Evolutionary conservation across 495 filamentous ascomycete genomes (phyloP).

Genomic region (Penicillium mononematosum): DNA sequence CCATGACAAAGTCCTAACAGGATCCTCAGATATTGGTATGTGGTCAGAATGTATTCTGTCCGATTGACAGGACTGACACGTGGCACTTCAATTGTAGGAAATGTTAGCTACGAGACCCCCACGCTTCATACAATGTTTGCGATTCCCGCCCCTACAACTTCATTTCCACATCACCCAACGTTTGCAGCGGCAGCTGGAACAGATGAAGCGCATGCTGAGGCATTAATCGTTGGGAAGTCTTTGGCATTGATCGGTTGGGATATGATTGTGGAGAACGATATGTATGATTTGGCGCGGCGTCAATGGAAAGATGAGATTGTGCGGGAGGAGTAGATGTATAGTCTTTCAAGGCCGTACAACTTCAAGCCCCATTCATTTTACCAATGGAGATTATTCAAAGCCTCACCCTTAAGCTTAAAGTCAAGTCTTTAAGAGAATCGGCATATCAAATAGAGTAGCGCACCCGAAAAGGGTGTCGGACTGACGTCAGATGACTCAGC

Average conservation of each 20-base stretch:
- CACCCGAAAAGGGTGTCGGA: background rate
- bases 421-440: background rate
- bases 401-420: too few relatives aligned
- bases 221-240: conserved; percentile 55
- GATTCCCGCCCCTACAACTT: conserved; percentile 47
- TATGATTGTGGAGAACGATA: conserved; percentile 44
- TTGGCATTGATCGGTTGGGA: conserved; percentile 55
- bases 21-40: conserved; percentile 55
- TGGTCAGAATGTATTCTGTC: conserved; percentile 21
- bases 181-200: conserved; percentile 60
- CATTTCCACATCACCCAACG: conserved; percentile 58
- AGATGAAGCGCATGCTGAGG: conserved; percentile 48
- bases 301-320: conserved; percentile 32
- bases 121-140: conserved; percentile 59
- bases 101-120: conserved; percentile 64
- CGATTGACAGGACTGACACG: background rate
- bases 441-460: background rate
- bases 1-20: conserved; percentile 49
- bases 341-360: background rate
- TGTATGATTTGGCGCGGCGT: conserved; percentile 38
- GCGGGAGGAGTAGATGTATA: conserved; percentile 12
- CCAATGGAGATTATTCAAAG: background rate
- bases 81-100: conserved; percentile 36
- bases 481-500: conserved; percentile 6
- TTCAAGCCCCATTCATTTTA: background rate